Evolutionary conservation across 805 yeast genomes (phyloP).

Genomic region (Lipomyces japonicus): DNA sequence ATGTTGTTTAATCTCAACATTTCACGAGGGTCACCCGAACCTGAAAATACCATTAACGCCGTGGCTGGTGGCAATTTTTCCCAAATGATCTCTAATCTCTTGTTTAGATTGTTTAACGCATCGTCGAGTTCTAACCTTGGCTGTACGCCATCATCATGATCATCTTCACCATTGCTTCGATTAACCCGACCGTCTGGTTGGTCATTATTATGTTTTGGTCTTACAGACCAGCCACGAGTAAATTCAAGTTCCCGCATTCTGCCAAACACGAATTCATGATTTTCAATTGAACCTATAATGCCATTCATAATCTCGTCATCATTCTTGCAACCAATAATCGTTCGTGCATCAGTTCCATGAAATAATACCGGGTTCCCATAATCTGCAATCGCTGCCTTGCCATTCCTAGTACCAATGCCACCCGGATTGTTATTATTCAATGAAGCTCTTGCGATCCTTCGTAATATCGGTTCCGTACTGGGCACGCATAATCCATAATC

Average conservation of each 20-base stretch:
- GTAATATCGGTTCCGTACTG: conserved; percentile 28
- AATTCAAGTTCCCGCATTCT: conserved; percentile 59
- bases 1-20: conserved; percentile 29
- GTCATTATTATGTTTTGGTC: conserved; percentile 2
- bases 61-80: conserved; percentile 55
- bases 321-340: conserved; percentile 45
- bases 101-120: conserved; percentile 37
- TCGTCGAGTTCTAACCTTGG: neutral
- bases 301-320: conserved; percentile 59
- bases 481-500: conserved; percentile 52
- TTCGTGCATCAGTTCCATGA: conserved; percentile 37
- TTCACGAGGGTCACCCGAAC: conserved; percentile 56
- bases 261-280: conserved; percentile 50
- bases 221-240: conserved; percentile 37
- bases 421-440: conserved; percentile 4
- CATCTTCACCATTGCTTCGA: neutral
- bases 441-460: conserved; percentile 19
- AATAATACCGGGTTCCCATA: conserved; percentile 36
- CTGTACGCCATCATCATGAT: conserved; percentile 1
- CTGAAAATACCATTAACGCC: conserved; percentile 57
- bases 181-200: conserved; percentile 7
- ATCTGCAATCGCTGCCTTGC: conserved; percentile 38
- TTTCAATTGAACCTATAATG: conserved; percentile 38
- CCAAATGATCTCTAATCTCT: conserved; percentile 49
- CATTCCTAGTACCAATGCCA: conserved; percentile 11